Percentiles rank a stretch among this genome's conserved stretches.
These are phyloP conservation scores for Magnusiomyces sp. DNA, from an alignment of 1,139 yeast genomes.

Conservation along the genomic window DNA sequence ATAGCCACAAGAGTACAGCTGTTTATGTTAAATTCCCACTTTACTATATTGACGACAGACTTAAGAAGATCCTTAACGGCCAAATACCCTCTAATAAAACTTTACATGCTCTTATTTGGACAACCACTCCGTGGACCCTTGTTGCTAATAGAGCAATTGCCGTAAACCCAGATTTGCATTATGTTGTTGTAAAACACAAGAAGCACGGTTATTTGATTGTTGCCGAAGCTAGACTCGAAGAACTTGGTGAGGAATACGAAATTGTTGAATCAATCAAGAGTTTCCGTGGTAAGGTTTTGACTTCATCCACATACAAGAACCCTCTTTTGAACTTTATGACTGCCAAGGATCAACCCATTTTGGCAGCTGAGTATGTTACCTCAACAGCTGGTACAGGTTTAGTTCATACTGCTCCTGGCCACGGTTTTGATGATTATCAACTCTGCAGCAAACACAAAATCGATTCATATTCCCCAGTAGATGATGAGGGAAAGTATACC, in stretches of 20 bases:
- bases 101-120: slow-evolving; percentile 56
- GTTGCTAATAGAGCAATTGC: slow-evolving; percentile 83
- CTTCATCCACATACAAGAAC: slow-evolving; percentile 44
- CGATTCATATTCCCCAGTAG: slow-evolving; percentile 66
- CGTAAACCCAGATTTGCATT: slow-evolving; percentile 49
- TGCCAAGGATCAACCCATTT: slow-evolving; percentile 39
- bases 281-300: slow-evolving; percentile 41
- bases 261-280: slow-evolving; percentile 11
- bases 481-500: slow-evolving; percentile 60
- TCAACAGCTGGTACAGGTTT: slow-evolving; percentile 83
- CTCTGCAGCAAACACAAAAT: slow-evolving; percentile 54
- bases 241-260: slow-evolving; percentile 13
- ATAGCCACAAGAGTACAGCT: slow-evolving; percentile 61
- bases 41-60: slow-evolving; percentile 4
- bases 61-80: slow-evolving; percentile 1
- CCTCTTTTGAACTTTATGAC: slow-evolving; percentile 19
- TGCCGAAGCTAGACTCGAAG: slow-evolving; percentile 20
- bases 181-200: slow-evolving; percentile 39
- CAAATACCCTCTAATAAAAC: slow-evolving; percentile 7
- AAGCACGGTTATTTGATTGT: slow-evolving; percentile 32
- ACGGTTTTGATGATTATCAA: slow-evolving; percentile 87
- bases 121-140: slow-evolving; percentile 97
- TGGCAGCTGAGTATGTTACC: slow-evolving; percentile 79
- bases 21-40: slow-evolving; percentile 62
- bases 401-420: slow-evolving; percentile 97